Percentiles rank a stretch among this genome's conserved stretches.
These are phyloP conservation scores for Starmerella sp. DNA, from an alignment of 805 yeast species.

Conservation along the genomic window DNA sequence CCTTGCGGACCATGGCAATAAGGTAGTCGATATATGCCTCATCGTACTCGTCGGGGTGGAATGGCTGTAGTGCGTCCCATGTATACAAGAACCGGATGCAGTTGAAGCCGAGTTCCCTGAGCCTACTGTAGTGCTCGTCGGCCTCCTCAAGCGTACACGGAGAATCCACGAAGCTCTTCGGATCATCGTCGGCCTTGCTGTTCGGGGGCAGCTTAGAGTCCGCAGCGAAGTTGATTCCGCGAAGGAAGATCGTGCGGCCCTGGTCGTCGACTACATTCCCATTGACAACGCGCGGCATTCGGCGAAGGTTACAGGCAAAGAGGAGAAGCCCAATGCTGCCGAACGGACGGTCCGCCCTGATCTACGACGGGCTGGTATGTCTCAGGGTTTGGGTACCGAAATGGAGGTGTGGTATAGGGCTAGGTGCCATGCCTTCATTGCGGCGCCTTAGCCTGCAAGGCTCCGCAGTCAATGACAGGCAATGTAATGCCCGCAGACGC, in stretches of 20 bases:
- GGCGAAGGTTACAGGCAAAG: not conserved
- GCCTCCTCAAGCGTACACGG: constrained; percentile 73
- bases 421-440: not conserved
- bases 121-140: constrained; percentile 50
- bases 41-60: constrained; percentile 75
- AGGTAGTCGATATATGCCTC: constrained; percentile 64
- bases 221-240: constrained; percentile 76
- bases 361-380: not conserved
- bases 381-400: not conserved
- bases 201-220: constrained; percentile 54
- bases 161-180: constrained; percentile 61
- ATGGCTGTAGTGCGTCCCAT: constrained; percentile 88
- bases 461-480: no score
- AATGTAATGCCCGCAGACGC: no score
- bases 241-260: constrained; percentile 49
- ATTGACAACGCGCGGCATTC: constrained; percentile 12
- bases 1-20: constrained; percentile 45
- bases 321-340: not conserved
- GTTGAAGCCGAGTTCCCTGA: constrained; percentile 73
- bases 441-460: not conserved
- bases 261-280: constrained; percentile 49
- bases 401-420: not conserved
- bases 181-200: not conserved
- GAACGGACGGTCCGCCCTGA: not conserved
- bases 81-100: constrained; percentile 65